Base-by-base conservation (phyloP, 345 rosid genomes). In the Conringia planisiliqua region DNA sequence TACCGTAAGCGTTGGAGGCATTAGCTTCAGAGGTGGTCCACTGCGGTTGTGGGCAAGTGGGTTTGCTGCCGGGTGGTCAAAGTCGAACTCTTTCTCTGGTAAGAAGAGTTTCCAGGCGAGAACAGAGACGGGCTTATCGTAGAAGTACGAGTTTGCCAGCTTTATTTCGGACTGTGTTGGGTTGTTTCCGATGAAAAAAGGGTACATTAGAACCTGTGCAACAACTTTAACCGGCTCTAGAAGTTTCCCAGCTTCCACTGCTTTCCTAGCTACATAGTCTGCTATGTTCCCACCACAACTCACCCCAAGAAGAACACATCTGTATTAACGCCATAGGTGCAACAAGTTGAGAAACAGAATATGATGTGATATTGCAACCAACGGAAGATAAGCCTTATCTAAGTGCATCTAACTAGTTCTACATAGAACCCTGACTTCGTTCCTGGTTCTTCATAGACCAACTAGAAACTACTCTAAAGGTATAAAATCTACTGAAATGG, bases 1-100 rank as follows among this genome's bases (percentile, higher is more conserved):
- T 72, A 95, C 87, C 24, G 97, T 92, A 35, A 95, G 88, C 11
- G 97, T 95, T 16, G 96, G 97, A 4, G 97, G 99, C 97, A 90
- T 90, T 79, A 81, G 80, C 78, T 92, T 95, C 60, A 92, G 72
- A 38, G 91, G 97, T 1, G 96, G 97, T 30, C 81, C 88, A 35
- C 51, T 51, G 48, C 93, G 84, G 36, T 81, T 87, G 12, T 92
- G 86, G 12, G 83, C 84, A 29, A 88, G 83, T 33, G 99, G 97
- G 83, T 90, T 95, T 76, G 96, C 95, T 50, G 93, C 96, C 16
- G 92, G 91, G 73, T 89, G 99, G 81, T 92, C 96, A 17, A 84
- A 90, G 79, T 83, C 77, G 73, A 92, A 87, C 64, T 90, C 86
- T 77, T 88, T 85, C 78, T 89, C 87, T 0, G 90, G 84, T 11